Conservation (phyloP, 2,329 filamentous ascomycete genomes). For the Cephalotrichum gorgonifer region DNA sequence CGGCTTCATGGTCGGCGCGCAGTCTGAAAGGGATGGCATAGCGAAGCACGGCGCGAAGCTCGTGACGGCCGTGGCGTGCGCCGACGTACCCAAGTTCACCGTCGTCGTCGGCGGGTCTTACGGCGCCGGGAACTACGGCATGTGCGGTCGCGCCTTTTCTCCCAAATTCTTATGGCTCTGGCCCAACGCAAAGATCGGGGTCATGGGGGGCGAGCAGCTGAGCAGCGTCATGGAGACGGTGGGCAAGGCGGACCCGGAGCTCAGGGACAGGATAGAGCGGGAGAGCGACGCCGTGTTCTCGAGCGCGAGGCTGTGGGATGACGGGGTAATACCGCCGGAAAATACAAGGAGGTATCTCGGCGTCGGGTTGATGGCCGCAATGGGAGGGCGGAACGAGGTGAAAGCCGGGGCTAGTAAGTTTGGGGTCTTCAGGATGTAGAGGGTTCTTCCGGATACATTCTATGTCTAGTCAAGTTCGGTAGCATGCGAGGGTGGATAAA, state of each 20-base stretch:
- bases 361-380: slow-evolving; percentile 59
- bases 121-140: slow-evolving; percentile 94
- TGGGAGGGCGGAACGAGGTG: slow-evolving; percentile 56
- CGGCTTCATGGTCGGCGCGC: slow-evolving; percentile 94
- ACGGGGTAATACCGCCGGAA: slow-evolving; percentile 69
- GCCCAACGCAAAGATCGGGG: slow-evolving; percentile 91
- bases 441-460: background rate
- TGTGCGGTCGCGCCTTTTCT: slow-evolving; percentile 92
- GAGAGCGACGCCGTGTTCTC: slow-evolving; percentile 88
- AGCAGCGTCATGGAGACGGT: slow-evolving; percentile 92
- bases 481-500: background rate
- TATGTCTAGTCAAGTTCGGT: background rate
- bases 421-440: slow-evolving; percentile 74
- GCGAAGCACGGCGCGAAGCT: slow-evolving; percentile 97
- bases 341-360: slow-evolving; percentile 66
- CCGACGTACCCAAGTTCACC: slow-evolving; percentile 92
- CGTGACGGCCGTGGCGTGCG: slow-evolving; percentile 88
- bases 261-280: slow-evolving; percentile 75
- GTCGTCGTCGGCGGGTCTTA: slow-evolving; percentile 91
- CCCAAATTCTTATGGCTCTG: slow-evolving; percentile 92
- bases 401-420: slow-evolving; percentile 57
- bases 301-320: slow-evolving; percentile 80
- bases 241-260: slow-evolving; percentile 66
- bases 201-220: slow-evolving; percentile 93
- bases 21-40: slow-evolving; percentile 88